Evolutionary conservation across 495 filamentous ascomycete species (phyloP).

Genomic region (Tuber brumale): DNA sequence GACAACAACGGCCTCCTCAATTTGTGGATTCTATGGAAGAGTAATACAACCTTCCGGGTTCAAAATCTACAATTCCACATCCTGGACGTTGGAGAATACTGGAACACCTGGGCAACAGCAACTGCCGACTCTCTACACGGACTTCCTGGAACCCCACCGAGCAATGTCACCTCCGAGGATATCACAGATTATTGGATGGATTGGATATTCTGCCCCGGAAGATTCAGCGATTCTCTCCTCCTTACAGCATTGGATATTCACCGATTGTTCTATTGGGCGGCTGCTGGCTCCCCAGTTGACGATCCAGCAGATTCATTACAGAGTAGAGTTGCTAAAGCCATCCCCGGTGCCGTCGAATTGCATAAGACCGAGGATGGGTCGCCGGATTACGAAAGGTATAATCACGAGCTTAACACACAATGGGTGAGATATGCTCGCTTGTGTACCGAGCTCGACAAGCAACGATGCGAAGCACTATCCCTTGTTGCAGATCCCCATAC

Average conservation of each 20-base stretch:
- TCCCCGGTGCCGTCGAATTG: constrained; percentile 36
- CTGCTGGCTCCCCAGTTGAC: constrained; percentile 30
- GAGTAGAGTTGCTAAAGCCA: constrained; percentile 32
- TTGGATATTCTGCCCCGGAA: constrained; percentile 73
- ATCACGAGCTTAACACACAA: constrained; percentile 64
- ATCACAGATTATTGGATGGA: constrained; percentile 61
- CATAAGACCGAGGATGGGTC: constrained; percentile 47
- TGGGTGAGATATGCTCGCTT: constrained; percentile 88
- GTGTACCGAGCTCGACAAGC: constrained; percentile 75
- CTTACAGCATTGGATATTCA: constrained; percentile 53
- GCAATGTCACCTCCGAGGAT: constrained; percentile 55
- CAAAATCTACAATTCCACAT: constrained; percentile 58
- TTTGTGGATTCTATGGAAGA: constrained; percentile 83
- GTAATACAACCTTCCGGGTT: constrained; percentile 68
- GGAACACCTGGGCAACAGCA: constrained; percentile 70
- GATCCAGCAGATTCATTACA: constrained; percentile 29
- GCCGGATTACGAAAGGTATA: constrained; percentile 67
- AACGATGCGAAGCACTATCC: constrained; percentile 69
- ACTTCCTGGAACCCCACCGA: constrained; percentile 51
- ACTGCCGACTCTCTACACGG: constrained; percentile 57
- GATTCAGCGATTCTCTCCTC: constrained; percentile 67
- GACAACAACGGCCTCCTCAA: constrained; percentile 48
- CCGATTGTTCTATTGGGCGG: constrained; percentile 23
- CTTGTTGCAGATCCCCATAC: constrained; percentile 63
- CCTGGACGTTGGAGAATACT: constrained; percentile 50